Evolutionary conservation across 2,329 filamentous ascomycete genomes (phyloP), one percentile per base, ranked within the genome.

Genomic region (Claviceps citrina): DNA sequence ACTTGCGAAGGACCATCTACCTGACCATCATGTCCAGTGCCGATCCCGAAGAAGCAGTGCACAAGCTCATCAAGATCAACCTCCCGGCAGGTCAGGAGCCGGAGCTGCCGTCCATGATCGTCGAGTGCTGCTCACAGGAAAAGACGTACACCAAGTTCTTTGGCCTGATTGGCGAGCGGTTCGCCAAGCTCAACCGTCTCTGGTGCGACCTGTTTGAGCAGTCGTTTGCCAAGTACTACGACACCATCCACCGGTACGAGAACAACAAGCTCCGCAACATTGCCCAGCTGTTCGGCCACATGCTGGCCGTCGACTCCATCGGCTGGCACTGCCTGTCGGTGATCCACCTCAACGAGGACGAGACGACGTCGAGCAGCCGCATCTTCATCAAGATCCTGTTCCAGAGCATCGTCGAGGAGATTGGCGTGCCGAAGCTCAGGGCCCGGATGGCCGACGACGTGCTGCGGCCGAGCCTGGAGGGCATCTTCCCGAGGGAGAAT

Each of bases 331-430:
- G 84, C 18, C 62, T 98, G 35, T 83, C 80, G 1, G 72, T 80
- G 40, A 77, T 98, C 45, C 87, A 87, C 56, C 66, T 98, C 38
- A 98, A 91, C 54, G 87, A 98, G 58, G 89, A 96, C 43, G 91
- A 98, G 54, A 98, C 91, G 0, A 98, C 89, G 1, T 89, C 86
- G 2, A 91, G 85, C 46, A 93, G 84, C 50, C 84, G 91, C 67
- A 96, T 98, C 59, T 98, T 96, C 56, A 83, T 98, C 68, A 96
- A 95, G 66, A 96, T 96, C 42, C 65, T 98, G 10, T 93, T 98
- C 56, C 86, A 96, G 58, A 86, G 95, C 53, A 73, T 96, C 19
- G 73, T 79, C 4, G 85, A 95, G 61, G 82, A 84, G 44, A 71
- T 94, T 43, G 89, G 91, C 43, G 78, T 95, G 69, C 69, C 78